Base-by-base conservation (phyloP, 2,329 filamentous ascomycete genomes). In the Endothia cerciana region DNA sequence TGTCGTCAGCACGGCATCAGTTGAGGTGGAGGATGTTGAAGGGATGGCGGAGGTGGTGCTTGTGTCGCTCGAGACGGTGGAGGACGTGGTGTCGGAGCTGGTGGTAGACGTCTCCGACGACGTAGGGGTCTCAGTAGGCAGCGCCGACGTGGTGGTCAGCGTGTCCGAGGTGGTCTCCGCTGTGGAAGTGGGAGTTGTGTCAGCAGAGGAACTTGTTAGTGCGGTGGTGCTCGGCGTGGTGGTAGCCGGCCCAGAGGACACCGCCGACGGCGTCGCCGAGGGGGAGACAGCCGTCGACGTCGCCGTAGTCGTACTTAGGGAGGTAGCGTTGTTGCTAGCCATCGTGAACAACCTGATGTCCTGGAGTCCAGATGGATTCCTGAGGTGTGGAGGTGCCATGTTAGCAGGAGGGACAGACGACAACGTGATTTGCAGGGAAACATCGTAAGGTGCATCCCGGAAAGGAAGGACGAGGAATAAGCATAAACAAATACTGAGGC, bases 181-280 rank as follows among this genome's bases (percentile, higher is more conserved):
- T 66, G 51, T 57, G 53, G 67, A 56, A 47, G 65, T 62, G 51
- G 67, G n/a, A 36, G 55, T 58, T 38, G 65, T 64, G 67, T 69
- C 59, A 69, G 67, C 65, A 69, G 62, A 22, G 47, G 65, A 53
- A 65, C 67, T 67, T 57, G 63, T 65, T 43, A 65, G 25, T 41
- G 66, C 53, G n/a, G 57, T 58, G n/a, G 57, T 65, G 36, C 38
- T 60, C 63, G 63, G 63, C 63, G 66, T 57, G 40, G 61, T 38
- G 53, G 49, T 55, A 51, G 65, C 45, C 45, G 30, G 36, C 28
- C 55, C 4, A 30, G 67, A 61, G 36, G 66, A 64, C 38, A 61
- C 56, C 65, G 38, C 25, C 55, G 55, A 58, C 38, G 67, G 58
- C 56, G 59, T 61, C 64, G 43, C 40, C 59, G 55, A 30, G 41